Evolutionary conservation across 1,284 basidiomycete genomes (phyloP).

Genomic region (Naganishia liquefaciens): DNA sequence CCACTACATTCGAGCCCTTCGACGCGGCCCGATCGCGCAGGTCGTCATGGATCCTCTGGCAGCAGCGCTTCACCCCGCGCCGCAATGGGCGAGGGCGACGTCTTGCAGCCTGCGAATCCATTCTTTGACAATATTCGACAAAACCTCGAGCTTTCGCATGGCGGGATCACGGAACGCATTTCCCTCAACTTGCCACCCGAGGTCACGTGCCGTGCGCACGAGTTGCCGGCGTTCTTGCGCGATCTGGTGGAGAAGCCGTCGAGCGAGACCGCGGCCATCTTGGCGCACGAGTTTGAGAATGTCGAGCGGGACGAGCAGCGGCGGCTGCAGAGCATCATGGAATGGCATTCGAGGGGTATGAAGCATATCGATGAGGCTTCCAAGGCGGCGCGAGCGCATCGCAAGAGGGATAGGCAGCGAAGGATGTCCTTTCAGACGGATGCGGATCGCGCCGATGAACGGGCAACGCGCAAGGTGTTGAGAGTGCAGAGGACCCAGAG

Average conservation of each 20-base stretch:
- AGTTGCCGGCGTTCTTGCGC: slow-evolving; percentile 79
- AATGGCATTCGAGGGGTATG: slow-evolving; percentile 68
- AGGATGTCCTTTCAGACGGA: slow-evolving; percentile 17
- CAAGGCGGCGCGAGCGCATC: slow-evolving; percentile 19
- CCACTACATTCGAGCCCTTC: background rate
- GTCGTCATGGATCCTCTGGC: background rate
- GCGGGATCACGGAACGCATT: slow-evolving; percentile 76
- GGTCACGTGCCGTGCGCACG: slow-evolving; percentile 64
- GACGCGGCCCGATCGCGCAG: background rate
- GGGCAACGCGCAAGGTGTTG: slow-evolving; percentile 29
- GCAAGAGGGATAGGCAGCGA: slow-evolving; percentile 16
- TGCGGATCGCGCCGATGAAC: slow-evolving; percentile 33
- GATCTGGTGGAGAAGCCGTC: slow-evolving; percentile 64
- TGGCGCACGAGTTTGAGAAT: slow-evolving; percentile 87
- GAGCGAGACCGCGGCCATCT: slow-evolving; percentile 62
- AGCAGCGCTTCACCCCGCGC: slow-evolving; percentile 1
- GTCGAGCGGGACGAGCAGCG: slow-evolving; percentile 88
- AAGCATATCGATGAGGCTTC: slow-evolving; percentile 33
- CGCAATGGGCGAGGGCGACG: slow-evolving; percentile 33
- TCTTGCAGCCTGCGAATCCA: slow-evolving; percentile 66
- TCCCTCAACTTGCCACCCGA: slow-evolving; percentile 69
- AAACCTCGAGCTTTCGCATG: slow-evolving; percentile 83
- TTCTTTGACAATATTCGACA: slow-evolving; percentile 96
- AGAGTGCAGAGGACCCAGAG: slow-evolving; percentile 23
- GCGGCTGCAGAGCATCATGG: slow-evolving; percentile 86